Conservation (phyloP, 257 asterid genomes). For the Cinchona pubescens region DNA sequence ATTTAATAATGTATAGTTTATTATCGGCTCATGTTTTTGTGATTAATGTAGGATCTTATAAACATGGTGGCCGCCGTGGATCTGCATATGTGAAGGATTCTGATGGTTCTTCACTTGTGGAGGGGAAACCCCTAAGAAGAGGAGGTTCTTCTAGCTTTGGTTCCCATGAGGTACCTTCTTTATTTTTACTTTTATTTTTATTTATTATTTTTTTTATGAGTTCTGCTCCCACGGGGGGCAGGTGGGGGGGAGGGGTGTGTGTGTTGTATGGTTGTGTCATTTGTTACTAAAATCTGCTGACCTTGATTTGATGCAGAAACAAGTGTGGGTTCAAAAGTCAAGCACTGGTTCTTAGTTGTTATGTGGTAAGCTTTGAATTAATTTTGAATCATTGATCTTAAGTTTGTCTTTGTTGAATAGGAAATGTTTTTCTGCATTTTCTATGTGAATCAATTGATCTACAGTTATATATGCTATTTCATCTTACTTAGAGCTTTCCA, state of each 20-base stretch:
- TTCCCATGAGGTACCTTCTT: conserved; percentile 70
- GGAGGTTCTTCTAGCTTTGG: conserved; percentile 61
- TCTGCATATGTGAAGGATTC: conserved; percentile 52
- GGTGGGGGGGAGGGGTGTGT: no score
- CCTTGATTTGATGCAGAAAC: conserved; percentile 58
- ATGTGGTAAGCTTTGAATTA: conserved; percentile 40
- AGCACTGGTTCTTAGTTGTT: conserved; percentile 64
- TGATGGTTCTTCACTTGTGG: conserved; percentile 54
- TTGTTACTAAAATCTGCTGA: conserved; percentile 9
- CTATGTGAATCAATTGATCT: neutral
- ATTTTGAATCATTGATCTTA: neutral
- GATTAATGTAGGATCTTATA: conserved; percentile 56
- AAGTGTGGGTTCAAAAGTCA: conserved; percentile 97
- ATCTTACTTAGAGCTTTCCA: neutral
- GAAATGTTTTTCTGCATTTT: neutral
- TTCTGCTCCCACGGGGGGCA: no score
- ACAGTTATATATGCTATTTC: neutral
- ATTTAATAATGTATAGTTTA: neutral
- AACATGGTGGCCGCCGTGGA: conserved; percentile 73
- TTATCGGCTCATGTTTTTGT: conserved; percentile 12
- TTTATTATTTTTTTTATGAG: no score
- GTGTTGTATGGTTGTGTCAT: conserved; percentile 3
- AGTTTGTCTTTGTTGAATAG: neutral
- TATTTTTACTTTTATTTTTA: no score
- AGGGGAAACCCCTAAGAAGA: conserved; percentile 62